Conservation (phyloP, 805 yeast genomes). For the Clavispora asparagi region DNA sequence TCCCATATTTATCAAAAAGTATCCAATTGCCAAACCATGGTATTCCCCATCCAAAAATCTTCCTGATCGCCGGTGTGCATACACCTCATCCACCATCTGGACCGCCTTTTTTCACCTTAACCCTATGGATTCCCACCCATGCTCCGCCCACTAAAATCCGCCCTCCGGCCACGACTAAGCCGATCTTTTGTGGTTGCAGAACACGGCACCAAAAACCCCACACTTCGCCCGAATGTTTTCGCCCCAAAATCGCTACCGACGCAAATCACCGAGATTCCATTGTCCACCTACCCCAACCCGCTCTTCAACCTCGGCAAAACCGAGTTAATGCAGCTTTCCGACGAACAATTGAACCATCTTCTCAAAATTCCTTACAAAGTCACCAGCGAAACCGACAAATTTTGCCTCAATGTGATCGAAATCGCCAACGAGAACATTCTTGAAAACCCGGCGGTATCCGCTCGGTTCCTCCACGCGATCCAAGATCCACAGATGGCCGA, state of each 20-base stretch:
- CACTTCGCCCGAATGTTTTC: conserved; percentile 3
- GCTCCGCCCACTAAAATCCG: neutral
- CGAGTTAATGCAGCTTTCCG: conserved; percentile 20
- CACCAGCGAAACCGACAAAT: conserved; percentile 21
- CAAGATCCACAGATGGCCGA: conserved; percentile 15
- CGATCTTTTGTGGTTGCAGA: neutral
- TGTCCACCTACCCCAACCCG: conserved; percentile 30
- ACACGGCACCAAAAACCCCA: neutral
- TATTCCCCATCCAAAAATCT: too few relatives aligned
- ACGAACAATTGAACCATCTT: conserved; percentile 22
- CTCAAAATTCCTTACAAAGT: conserved; percentile 19
- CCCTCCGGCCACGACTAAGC: neutral
- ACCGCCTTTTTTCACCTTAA: neutral
- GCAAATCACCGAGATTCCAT: conserved; percentile 10
- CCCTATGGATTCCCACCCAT: neutral
- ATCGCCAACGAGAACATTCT: conserved; percentile 27
- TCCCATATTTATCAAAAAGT: too few relatives aligned
- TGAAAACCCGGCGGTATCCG: conserved; percentile 19
- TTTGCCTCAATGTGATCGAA: conserved; percentile 25
- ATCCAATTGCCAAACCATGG: too few relatives aligned
- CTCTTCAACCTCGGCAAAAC: conserved; percentile 23
- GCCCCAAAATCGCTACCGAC: conserved; percentile 1
- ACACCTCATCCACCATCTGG: neutral
- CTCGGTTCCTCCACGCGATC: conserved; percentile 16
- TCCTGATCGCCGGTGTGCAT: neutral